phyloP scores from a whole-genome alignment of 306 rosid genomes.

The Astragalus glycyphyllos region DNA sequence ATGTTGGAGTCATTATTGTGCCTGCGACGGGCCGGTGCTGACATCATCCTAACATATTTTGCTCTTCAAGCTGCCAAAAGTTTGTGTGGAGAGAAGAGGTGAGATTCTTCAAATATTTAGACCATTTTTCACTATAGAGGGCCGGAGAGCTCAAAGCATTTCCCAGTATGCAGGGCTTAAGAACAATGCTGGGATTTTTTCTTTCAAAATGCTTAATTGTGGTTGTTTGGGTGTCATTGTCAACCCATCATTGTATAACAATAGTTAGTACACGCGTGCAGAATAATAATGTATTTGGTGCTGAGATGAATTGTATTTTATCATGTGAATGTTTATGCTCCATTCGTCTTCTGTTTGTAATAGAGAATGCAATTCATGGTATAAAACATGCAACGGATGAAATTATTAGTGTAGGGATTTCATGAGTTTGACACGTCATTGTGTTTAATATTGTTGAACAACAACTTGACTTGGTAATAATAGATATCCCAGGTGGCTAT shows the following conservation, averaged over 20 bases:
- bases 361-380: constrained; percentile 3
- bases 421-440: neutral
- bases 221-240: constrained; percentile 7
- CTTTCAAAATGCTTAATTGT: constrained; percentile 5
- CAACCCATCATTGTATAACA: neutral
- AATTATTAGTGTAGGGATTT: neutral
- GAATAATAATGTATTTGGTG: constrained; percentile 23
- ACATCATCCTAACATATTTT: constrained; percentile 84
- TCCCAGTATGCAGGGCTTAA: constrained; percentile 8
- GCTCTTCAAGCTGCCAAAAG: constrained; percentile 84
- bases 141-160: constrained; percentile 23
- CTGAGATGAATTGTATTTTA: constrained; percentile 4
- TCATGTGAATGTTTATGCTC: neutral
- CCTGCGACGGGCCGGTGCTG: constrained; percentile 97
- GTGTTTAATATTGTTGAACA: neutral
- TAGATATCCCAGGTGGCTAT: neutral
- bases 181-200: constrained; percentile 8
- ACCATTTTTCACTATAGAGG: constrained; percentile 22
- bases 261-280: constrained; percentile 15
- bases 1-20: constrained; percentile 95
- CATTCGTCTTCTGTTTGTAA: constrained; percentile 1
- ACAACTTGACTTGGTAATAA: constrained; percentile 7
- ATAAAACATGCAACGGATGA: constrained; percentile 12
- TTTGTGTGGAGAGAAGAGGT: constrained; percentile 87
- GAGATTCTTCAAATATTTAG: constrained; percentile 34